A percentile compares a stretch with the other conserved stretches of the same genome.
Conservation (phyloP, 2,329 filamentous ascomycete genomes). For the Aspergillus sp. region DNA sequence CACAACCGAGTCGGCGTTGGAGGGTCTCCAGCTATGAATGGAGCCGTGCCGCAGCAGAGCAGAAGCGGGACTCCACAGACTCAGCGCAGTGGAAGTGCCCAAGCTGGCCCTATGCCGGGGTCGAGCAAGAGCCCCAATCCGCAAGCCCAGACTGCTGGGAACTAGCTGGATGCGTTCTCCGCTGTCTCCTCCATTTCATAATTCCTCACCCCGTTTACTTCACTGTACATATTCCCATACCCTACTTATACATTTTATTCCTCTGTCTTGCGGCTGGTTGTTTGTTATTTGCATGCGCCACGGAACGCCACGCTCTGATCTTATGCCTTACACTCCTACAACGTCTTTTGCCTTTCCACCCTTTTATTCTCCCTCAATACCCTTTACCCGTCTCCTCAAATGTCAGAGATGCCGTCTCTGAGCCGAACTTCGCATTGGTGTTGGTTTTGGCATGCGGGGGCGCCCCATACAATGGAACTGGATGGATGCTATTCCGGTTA, state of each 20-base stretch:
- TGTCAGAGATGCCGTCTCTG: too few relatives aligned
- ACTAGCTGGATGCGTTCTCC: conserved; percentile 26
- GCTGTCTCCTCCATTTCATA: not conserved
- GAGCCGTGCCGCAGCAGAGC: conserved; percentile 40
- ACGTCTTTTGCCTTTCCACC: not conserved
- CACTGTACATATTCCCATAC: conserved; percentile 32
- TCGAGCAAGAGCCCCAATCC: conserved; percentile 43
- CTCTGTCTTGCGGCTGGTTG: conserved; percentile 2
- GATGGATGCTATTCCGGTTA: not conserved
- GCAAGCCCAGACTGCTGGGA: conserved; percentile 40
- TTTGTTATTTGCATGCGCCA: not conserved
- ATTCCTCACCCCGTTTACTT: conserved; percentile 15
- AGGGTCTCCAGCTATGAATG: conserved; percentile 47
- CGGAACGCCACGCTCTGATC: too few relatives aligned
- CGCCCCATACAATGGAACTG: not conserved
- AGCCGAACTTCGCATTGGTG: not conserved
- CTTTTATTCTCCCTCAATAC: not conserved
- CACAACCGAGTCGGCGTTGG: conserved; percentile 39
- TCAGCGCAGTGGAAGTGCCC: conserved; percentile 45
- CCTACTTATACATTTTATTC: conserved; percentile 13
- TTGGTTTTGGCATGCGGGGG: not conserved
- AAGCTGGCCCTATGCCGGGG: conserved; percentile 36
- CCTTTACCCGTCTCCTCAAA: not conserved
- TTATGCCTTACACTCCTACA: too few relatives aligned
- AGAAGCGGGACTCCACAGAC: conserved; percentile 48